Evolutionary conservation across 2,329 filamentous ascomycete species (phyloP), one percentile per base, ranked within the genome.

Genomic region (Fusarium mundagurra): DNA sequence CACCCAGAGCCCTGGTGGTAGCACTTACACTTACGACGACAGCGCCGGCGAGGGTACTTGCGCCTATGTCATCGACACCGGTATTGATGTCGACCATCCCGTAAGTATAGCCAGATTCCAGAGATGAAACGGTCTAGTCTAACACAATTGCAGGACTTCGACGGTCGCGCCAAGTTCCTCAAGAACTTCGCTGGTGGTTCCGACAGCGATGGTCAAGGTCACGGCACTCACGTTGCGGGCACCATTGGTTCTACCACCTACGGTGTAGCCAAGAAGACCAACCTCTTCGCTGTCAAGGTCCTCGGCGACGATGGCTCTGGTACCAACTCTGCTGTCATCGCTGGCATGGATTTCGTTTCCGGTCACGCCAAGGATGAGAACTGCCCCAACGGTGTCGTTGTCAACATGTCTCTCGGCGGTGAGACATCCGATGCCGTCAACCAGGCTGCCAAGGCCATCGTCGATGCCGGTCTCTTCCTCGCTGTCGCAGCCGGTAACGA

Each of bases 381-480:
- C 74, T 86, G 85, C 81, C 79, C 82, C 71, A 84, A 81, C 50
- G 85, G 86, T 33, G 81, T 84, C 44, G 87, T 90, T 22, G 85
- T 87, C 75, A 89, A 87, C 82, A 89, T 90, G 88, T 89, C 87
- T 22, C 85, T 91, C 8, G 88, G 89, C 16, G 88, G 88, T 22
- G 59, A 75, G 64, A 81, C 75, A 67, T 87, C 86, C 7, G 65
- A 81, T 5, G 79, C 87, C 17, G 75, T 89, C 72, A 90, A 90
- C 84, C 79, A 77, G 24, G 88, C 88, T 14, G 87, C 88, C 14
- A 83, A 82, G 34, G 81, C 80, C 61, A 82, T 88, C 33, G 82
- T 87, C 72, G 74, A 73, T 13, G 81, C 83, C 0, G 88, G 88
- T 20, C 81, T 89, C 68, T 88, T 89, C 76, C 82, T 89, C 44